phyloP scores from a whole-genome alignment of 805 yeast species.

The Saturnispora saitoi region DNA sequence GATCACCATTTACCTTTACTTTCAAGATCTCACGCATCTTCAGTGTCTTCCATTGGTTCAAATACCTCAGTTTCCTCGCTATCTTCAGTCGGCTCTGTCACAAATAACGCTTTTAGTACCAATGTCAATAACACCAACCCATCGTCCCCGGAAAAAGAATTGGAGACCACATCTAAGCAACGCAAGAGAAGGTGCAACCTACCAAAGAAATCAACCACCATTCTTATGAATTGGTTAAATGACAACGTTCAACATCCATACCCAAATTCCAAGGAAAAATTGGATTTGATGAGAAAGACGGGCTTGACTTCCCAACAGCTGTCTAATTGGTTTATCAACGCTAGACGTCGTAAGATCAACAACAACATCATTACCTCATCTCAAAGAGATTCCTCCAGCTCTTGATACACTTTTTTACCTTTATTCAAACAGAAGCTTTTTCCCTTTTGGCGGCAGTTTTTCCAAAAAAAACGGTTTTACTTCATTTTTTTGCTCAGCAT shows the following conservation, averaged over 20 bases:
- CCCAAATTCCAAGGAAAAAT: constrained; percentile 49
- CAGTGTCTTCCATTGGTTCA: neutral
- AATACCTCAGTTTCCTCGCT: constrained; percentile 1
- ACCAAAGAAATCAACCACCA: constrained; percentile 51
- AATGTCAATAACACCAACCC: neutral
- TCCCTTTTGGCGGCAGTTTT: too few species aligned
- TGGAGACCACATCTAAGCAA: neutral
- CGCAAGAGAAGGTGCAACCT: constrained; percentile 39
- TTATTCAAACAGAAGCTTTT: too few species aligned
- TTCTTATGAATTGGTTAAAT: constrained; percentile 45
- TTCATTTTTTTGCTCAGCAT: too few species aligned
- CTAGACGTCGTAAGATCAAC: constrained; percentile 48
- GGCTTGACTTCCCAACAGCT: constrained; percentile 53
- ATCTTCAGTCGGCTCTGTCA: neutral
- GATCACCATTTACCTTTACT: neutral
- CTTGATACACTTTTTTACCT: too few species aligned
- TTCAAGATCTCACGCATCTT: constrained; percentile 1
- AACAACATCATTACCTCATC: constrained; percentile 8
- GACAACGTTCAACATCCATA: constrained; percentile 52
- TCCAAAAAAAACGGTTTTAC: too few species aligned
- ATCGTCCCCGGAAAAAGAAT: neutral
- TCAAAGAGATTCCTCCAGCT: constrained; percentile 14
- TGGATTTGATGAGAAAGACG: constrained; percentile 43
- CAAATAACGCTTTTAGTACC: too few species aligned
- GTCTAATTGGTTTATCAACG: constrained; percentile 56